Evolutionary conservation across 2,329 filamentous ascomycete genomes (phyloP), one percentile per base, ranked within the genome.

Genomic region (Fusarium devonianum): DNA sequence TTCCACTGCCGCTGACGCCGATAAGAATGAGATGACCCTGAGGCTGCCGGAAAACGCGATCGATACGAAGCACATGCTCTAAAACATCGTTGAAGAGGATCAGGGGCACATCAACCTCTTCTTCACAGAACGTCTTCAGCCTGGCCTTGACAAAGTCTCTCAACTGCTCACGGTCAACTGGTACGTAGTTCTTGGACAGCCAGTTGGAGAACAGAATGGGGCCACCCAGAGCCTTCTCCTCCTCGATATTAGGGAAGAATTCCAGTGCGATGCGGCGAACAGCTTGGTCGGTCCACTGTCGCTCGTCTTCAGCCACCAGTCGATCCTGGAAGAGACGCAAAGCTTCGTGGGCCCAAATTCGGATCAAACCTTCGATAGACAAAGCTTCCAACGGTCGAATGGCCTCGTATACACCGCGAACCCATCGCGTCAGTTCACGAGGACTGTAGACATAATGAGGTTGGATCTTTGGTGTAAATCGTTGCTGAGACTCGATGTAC

Each of bases 11-110:
- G 70, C 94, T 99, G 44, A 99, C 94, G 77, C 94, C 94, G 64
- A 99, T 99, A 47, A 99, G 81, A 61, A 99, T 99, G 55, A 99
- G 80, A 81, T 99, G 94, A 46, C 94, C 94, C 71, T 99, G 94
- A 2, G 95, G 94, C 69, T 99, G 94, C 66, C 95, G 85, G 82
- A 99, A 99, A 34, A 99, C 94, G 73, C 94, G 89, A 74, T 99
- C 94, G 67, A 99, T 99, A 51, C 95, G 92, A 46, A 99, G 79
- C 21, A 97, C 95, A 72, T 99, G 95, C 68, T 99, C 95, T 54
- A 99, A 79, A 8, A 99, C 94, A 72, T 99, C 94, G 69, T 99
- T 97, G 79, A 99, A 99, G n/a, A 99, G 78, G 58, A 99, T 96
- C 38, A 99, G 83, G 25, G 95, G 94, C 40, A 99, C 95, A 71